A percentile compares a stretch with the other conserved stretches of the same genome.
phyloP scores from a whole-genome alignment of 208 protist species.

The Porcisia hertigi region DNA sequence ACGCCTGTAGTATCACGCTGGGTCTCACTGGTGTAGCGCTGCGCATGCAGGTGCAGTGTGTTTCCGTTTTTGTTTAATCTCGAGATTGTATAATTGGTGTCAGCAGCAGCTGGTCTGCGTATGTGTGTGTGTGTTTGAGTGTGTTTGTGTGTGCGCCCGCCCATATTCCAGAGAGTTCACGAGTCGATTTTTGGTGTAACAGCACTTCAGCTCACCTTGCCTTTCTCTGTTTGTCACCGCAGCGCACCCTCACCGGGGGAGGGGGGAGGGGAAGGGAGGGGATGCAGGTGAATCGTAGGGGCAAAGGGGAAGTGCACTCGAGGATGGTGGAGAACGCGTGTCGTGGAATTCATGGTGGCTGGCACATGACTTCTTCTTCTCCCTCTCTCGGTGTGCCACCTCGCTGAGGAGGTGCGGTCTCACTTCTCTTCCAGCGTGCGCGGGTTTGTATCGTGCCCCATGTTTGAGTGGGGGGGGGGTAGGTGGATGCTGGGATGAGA shows the following conservation, averaged over 20 bases:
- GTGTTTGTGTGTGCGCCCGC: neutral
- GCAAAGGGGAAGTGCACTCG: too few species aligned
- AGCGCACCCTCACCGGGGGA: too few species aligned
- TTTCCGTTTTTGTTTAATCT: constrained; percentile 12
- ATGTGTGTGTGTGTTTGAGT: neutral
- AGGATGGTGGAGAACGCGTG: too few species aligned
- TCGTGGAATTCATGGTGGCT: too few species aligned
- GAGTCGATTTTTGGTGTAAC: neutral
- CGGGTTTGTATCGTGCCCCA: neutral
- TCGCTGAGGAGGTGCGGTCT: neutral
- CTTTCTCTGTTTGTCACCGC: too few species aligned
- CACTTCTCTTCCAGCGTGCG: neutral
- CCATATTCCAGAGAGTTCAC: neutral
- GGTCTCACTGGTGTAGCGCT: neutral
- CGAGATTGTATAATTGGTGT: neutral
- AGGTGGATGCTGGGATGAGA: neutral
- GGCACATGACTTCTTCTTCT: neutral
- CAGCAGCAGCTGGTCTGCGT: neutral
- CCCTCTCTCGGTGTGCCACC: neutral
- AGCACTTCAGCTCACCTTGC: neutral
- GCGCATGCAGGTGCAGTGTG: neutral
- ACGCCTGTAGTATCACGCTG: constrained; percentile 8
- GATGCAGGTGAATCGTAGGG: too few species aligned
- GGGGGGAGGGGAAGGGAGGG: too few species aligned
- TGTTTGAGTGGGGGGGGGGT: neutral